phyloP scores from a whole-genome alignment of 805 yeast species.

The Naumovozyma dairenensis region DNA sequence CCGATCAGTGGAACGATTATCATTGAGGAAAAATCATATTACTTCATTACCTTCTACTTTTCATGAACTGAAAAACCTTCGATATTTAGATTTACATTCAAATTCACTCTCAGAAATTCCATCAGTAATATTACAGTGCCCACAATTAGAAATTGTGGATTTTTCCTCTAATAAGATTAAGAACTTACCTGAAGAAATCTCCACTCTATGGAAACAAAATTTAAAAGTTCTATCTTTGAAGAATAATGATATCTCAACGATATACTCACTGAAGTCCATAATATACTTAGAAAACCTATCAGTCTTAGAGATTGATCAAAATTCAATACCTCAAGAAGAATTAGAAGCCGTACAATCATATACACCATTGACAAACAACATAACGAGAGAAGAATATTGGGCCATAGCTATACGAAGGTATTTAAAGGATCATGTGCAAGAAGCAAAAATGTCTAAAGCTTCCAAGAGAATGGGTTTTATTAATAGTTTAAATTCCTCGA shows the following conservation, averaged over 20 bases:
- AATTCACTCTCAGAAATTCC: constrained; percentile 52
- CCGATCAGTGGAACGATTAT: constrained; percentile 37
- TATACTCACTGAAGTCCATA: constrained; percentile 43
- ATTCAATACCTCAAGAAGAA: constrained; percentile 46
- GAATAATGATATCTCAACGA: constrained; percentile 40
- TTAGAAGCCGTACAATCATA: constrained; percentile 32
- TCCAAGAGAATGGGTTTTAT: constrained; percentile 71
- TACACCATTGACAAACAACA: constrained; percentile 31
- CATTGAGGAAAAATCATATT: constrained; percentile 44
- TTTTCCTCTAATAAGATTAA: constrained; percentile 46
- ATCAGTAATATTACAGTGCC: constrained; percentile 28
- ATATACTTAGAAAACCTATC: constrained; percentile 43
- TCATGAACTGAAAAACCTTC: constrained; percentile 34
- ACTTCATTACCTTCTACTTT: constrained; percentile 40
- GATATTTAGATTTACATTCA: constrained; percentile 56
- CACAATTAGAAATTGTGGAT: constrained; percentile 54
- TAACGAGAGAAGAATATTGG: constrained; percentile 33
- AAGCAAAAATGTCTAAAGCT: constrained; percentile 39
- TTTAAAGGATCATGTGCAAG: constrained; percentile 17
- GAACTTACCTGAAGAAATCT: constrained; percentile 37
- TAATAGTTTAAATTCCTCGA: constrained; percentile 11
- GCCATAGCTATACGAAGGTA: constrained; percentile 24
- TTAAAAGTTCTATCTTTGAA: constrained; percentile 53
- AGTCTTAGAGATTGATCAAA: constrained; percentile 51
- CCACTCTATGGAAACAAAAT: constrained; percentile 31